Conservation (phyloP, 2,329 filamentous ascomycete species). For the Calonectria pauciramosa region DNA sequence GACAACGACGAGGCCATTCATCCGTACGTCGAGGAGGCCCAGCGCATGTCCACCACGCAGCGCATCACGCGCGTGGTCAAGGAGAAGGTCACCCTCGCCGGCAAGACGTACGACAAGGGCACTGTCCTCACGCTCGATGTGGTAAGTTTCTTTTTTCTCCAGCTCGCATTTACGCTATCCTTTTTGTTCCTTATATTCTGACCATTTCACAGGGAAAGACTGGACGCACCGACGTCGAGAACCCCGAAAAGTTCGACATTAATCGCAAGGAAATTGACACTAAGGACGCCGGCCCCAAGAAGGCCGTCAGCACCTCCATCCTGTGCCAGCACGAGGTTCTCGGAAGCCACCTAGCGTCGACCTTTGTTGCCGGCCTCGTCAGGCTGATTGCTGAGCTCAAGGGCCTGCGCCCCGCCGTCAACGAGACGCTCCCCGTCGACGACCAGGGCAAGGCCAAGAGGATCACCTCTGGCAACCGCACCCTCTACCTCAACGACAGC, state of each 20-base stretch:
- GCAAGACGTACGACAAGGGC: slow-evolving; percentile 55
- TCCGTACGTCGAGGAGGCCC: slow-evolving; percentile 56
- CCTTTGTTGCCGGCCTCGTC: slow-evolving; percentile 58
- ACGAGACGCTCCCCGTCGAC: slow-evolving; percentile 47
- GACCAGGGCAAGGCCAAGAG: slow-evolving; percentile 58
- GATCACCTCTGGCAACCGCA: slow-evolving; percentile 54
- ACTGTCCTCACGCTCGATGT: slow-evolving; percentile 53
- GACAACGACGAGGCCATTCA: slow-evolving; percentile 51
- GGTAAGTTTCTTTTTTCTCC: slow-evolving; percentile 46
- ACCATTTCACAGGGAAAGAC: slow-evolving; percentile 50
- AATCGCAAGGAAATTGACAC: slow-evolving; percentile 45
- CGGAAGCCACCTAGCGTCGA: slow-evolving; percentile 55
- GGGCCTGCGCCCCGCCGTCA: slow-evolving; percentile 59
- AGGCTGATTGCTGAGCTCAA: slow-evolving; percentile 59
- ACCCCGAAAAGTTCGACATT: slow-evolving; percentile 53
- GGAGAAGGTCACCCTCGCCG: slow-evolving; percentile 51
- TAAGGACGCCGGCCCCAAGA: slow-evolving; percentile 50
- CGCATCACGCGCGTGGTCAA: slow-evolving; percentile 54
- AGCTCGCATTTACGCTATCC: too few relatives aligned
- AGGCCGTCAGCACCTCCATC: slow-evolving; percentile 59
- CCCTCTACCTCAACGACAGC: slow-evolving; percentile 61
- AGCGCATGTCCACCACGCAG: slow-evolving; percentile 56
- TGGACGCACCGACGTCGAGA: slow-evolving; percentile 54
- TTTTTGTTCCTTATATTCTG: too few relatives aligned
- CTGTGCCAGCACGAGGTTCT: slow-evolving; percentile 63